Base-by-base conservation (phyloP, 768 basidiomycete genomes). In the Polyporus arcularius region DNA sequence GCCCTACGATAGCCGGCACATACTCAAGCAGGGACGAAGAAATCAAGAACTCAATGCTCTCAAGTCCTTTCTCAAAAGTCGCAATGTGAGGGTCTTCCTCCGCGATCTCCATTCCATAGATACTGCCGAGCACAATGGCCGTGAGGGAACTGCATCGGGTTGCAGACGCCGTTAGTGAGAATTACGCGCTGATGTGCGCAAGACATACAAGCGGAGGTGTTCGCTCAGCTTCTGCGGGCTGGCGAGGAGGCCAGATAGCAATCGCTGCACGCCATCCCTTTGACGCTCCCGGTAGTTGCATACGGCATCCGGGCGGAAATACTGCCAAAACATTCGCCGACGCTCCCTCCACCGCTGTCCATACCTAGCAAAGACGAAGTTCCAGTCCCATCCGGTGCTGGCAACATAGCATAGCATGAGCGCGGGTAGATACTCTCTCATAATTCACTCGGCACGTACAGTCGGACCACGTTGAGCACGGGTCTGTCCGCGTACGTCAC, bases 401-500 rank as follows among this genome's bases (percentile, higher is more conserved):
- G 11, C 7, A 35, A 7, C 35, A 9, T 21, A n/a, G 6, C 12
- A 2, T 45, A 45, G 16, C 11, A 35, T 35, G 35, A 11, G 35
- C 11, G 7, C 11, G 35, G 7, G 11, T 35, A 35, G 11, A 6
- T 35, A 35, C 35, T 26, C 21, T 26, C 21, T 26, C 6, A 35
- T 11, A 35, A 35, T 7, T 7, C 11, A 35, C 35, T 6, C 16
- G 11, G 15, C 18, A 42, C 16, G 5, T 30, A 42, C 16, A 14
- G 21, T 8, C 2, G 18, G 16, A n/a, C 26, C 35, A 35, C 11
- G 31, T 35, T 54, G 16, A 15, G 52, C 32, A 32, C 49, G 6
- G n/a, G 57, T 55, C 58, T 46, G 63, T 75, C 75, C 0, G 79
- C 78, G 63, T 80, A 81, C 18, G 75, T 71, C 8, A 72, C 55